Percentiles rank a stretch among this genome's conserved stretches.
phyloP scores from a whole-genome alignment of 202 grass and related monocot genomes.

The Brachypodium distachyon region DNA sequence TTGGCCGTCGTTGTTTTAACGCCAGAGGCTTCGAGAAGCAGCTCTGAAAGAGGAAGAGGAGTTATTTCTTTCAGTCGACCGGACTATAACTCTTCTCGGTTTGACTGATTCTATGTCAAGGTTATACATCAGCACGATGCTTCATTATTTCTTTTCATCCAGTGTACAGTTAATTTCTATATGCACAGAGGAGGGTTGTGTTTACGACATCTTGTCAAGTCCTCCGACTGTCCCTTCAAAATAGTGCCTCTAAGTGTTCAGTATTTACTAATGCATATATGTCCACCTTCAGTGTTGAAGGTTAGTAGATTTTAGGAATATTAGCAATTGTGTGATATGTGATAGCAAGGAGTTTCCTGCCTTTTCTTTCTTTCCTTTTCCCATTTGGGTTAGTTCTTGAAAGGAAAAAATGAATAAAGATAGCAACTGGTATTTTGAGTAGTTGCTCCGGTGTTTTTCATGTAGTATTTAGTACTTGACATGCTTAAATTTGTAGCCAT shows the following conservation, averaged over 20 bases:
- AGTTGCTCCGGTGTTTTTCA: not conserved
- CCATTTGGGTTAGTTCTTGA: not conserved
- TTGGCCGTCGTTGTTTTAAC: constrained; percentile 11
- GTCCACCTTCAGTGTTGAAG: not conserved
- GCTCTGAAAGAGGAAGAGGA: constrained; percentile 76
- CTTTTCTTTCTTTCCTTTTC: not conserved
- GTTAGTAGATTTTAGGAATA: not conserved
- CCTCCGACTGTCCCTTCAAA: not conserved
- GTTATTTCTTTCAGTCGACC: constrained; percentile 29
- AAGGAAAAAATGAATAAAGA: not conserved
- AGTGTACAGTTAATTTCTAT: not conserved
- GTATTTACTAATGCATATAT: not conserved
- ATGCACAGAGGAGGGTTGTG: not conserved
- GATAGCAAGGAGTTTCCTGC: not conserved
- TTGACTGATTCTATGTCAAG: constrained; percentile 73
- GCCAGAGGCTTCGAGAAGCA: constrained; percentile 55
- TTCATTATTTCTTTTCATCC: not conserved
- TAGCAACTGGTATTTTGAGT: not conserved
- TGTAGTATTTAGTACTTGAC: not conserved
- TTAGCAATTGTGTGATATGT: not conserved
- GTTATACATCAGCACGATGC: constrained; percentile 28
- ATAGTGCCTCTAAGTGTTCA: not conserved
- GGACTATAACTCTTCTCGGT: constrained; percentile 51
- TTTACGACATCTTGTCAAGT: not conserved
- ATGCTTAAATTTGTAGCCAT: constrained; percentile 12